Conservation (phyloP, 1,139 yeast genomes). For the Candida sp. region DNA sequence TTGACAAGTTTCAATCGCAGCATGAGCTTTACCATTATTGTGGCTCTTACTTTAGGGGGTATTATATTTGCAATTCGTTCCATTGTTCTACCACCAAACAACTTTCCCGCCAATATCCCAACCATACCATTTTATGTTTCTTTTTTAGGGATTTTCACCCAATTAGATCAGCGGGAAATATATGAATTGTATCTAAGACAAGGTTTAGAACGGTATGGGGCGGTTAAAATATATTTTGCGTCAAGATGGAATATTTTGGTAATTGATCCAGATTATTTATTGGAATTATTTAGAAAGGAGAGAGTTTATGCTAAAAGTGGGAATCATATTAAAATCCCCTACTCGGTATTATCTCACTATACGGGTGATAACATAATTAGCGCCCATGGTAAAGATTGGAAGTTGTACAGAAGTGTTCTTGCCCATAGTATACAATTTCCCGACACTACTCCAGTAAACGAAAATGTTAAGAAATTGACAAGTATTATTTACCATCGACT, state of each 20-base stretch:
- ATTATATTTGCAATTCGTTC: neutral
- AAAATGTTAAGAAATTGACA: slow-evolving; percentile 28
- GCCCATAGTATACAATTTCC: slow-evolving; percentile 54
- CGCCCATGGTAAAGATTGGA: slow-evolving; percentile 58
- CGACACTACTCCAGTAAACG: slow-evolving; percentile 26
- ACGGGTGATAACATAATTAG: slow-evolving; percentile 65
- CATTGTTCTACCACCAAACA: slow-evolving; percentile 26
- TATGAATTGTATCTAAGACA: slow-evolving; percentile 37
- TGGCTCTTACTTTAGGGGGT: slow-evolving; percentile 8
- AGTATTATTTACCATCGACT: slow-evolving; percentile 9
- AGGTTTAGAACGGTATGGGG: slow-evolving; percentile 48
- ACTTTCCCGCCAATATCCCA: slow-evolving; percentile 45
- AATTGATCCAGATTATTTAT: slow-evolving; percentile 44
- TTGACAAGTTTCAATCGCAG: neutral
- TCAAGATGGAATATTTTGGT: slow-evolving; percentile 62
- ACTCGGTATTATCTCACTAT: slow-evolving; percentile 51
- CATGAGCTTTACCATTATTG: slow-evolving; percentile 2
- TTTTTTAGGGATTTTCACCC: slow-evolving; percentile 43
- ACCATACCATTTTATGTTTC: slow-evolving; percentile 62
- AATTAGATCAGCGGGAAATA: slow-evolving; percentile 48
- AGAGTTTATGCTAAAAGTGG: slow-evolving; percentile 56
- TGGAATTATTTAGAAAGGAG: slow-evolving; percentile 48
- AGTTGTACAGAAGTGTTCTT: slow-evolving; percentile 40
- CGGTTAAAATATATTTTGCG: slow-evolving; percentile 59
- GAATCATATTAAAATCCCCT: slow-evolving; percentile 56